Base-by-base conservation (phyloP, 2,329 filamentous ascomycete genomes). In the Aspergillus sp. region DNA sequence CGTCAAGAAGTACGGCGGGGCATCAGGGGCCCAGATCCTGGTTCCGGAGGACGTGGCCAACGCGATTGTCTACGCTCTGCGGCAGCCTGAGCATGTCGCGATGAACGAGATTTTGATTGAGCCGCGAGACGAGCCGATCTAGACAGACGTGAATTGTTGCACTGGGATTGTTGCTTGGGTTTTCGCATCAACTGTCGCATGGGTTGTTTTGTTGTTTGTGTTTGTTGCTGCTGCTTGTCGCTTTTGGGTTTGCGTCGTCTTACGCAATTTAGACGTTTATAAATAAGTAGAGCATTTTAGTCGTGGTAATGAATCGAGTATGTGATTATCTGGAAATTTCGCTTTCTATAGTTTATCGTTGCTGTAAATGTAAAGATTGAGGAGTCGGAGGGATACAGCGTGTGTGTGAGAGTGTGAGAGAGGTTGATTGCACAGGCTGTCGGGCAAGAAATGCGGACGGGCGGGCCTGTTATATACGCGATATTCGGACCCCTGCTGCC, bases 101-200 rank as follows among this genome's bases (percentile, higher is more conserved):
- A 87, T 93, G 2, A 93, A 93, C 64, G 90, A 93, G 77, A 82
- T 93, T 4, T 71, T 93, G 71, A 89, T 93, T 70, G 89, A 91
- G 78, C 89, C 89, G 14, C 78, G 89, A 46, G 89, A 91, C 64
- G 89, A 91, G 76, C 89, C 89, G 11, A 90, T 90, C 60, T 90
- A 69, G 61, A 8, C n/a, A 69, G 61, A 8, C n/a, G 15, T 17
- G 9, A n/a, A 41, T 21, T 51, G 45, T 14, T 17, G 45, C 27
- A 35, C 11, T 37, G 27, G 21, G 46, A 49, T 23, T 49, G 46
- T 49, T n/a, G 33, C 23, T 31, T 41, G 48, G 31, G 14, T 33
- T 51, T 35, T 41, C 37, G 49, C 21, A 17, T 33, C 21, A 17
- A 2, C 9, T 45, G 41, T 45, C 12, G 41, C 25, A 31, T 23